These are phyloP conservation scores for Thalassiosira gravida DNA, from an alignment of 352 stramenopile genomes.

Conservation along the genomic window DNA sequence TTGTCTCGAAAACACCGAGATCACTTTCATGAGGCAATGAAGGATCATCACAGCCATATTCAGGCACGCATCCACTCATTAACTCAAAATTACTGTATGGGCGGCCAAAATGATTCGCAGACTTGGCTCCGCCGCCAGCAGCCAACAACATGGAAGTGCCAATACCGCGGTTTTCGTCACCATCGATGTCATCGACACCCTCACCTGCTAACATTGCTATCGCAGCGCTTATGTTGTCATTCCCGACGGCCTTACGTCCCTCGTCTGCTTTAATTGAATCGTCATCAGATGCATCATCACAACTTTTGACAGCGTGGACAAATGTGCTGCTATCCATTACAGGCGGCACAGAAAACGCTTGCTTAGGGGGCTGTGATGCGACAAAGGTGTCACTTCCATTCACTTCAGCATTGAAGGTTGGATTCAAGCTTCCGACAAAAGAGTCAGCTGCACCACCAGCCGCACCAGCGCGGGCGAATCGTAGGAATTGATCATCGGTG, in stretches of 20 bases:
- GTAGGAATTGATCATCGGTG: background rate
- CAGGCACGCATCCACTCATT: conserved; percentile 74
- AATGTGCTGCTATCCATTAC: conserved; percentile 55
- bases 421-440: conserved; percentile 5
- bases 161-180: conserved; percentile 49
- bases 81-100: conserved; percentile 84
- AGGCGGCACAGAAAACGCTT: conserved; percentile 9
- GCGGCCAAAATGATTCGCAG: conserved; percentile 68
- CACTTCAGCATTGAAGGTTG: conserved; percentile 8
- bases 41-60: conserved; percentile 81
- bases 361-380: conserved; percentile 20
- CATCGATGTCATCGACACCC: conserved; percentile 48
- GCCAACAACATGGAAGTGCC: conserved; percentile 45
- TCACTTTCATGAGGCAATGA: conserved; percentile 79
- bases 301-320: conserved; percentile 57
- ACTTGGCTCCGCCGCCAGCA: conserved; percentile 49
- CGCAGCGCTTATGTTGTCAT: conserved; percentile 83
- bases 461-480: conserved; percentile 11
- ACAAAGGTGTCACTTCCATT: conserved; percentile 37
- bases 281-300: conserved; percentile 40
- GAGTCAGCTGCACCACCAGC: background rate
- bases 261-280: conserved; percentile 77
- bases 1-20: conserved; percentile 81
- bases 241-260: conserved; percentile 79
- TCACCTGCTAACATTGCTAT: conserved; percentile 69